phyloP scores from a whole-genome alignment of 2,329 filamentous ascomycete species.

The Arthroderma sp. region DNA sequence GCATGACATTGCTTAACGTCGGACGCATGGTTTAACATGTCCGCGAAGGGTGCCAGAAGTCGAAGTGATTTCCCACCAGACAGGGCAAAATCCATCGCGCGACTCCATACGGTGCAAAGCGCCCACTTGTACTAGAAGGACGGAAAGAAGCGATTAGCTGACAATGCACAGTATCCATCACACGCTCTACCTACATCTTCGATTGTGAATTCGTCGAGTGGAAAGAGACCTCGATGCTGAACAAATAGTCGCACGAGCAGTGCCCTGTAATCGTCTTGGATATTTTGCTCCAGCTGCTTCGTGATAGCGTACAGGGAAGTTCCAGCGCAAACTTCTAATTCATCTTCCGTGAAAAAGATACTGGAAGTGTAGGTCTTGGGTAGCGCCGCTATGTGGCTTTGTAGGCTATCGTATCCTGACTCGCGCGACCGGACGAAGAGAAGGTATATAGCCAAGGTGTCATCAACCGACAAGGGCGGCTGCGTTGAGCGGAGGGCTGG shows the following conservation, averaged over 20 bases:
- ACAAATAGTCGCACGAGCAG: constrained; percentile 17
- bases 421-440: constrained; percentile 24
- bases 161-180: constrained; percentile 13
- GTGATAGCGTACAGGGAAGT: constrained; percentile 23
- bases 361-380: constrained; percentile 23
- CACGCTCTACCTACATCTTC: constrained; percentile 19
- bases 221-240: constrained; percentile 22
- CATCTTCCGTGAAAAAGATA: constrained; percentile 24
- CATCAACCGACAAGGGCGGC: constrained; percentile 22
- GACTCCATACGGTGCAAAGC: constrained; percentile 19
- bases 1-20: constrained; percentile 24
- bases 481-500: constrained; percentile 19
- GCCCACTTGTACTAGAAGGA: constrained; percentile 25
- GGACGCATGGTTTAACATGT: constrained; percentile 27
- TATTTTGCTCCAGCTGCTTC: constrained; percentile 17
- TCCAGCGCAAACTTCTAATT: constrained; percentile 23
- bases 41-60: constrained; percentile 23
- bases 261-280: constrained; percentile 20
- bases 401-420: constrained; percentile 20
- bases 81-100: constrained; percentile 24
- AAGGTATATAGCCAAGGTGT: constrained; percentile 22
- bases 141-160: constrained; percentile 11
- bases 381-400: constrained; percentile 19
- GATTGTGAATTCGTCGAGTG: constrained; percentile 21
- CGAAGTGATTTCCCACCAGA: constrained; percentile 13